Conservation (phyloP, 306 rosid genomes). For the Lathyrus oleraceus region DNA sequence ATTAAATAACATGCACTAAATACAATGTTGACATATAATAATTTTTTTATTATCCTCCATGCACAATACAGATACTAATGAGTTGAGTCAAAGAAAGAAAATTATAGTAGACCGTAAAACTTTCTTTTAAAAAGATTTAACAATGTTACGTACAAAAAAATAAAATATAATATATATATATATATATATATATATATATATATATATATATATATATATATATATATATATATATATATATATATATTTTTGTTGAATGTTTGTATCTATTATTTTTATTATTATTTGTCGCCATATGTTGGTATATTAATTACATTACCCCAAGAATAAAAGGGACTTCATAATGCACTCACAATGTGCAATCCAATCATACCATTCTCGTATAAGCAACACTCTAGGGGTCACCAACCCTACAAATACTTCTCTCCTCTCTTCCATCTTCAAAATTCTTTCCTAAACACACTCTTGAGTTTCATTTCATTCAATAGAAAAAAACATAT, state of each 20-base stretch:
- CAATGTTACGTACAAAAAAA: too few species aligned
- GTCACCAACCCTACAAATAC: conserved; percentile 41
- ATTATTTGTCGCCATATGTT: neutral
- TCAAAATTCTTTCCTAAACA: neutral
- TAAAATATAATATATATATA: too few species aligned
- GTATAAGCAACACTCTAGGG: conserved; percentile 22
- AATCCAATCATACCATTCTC: conserved; percentile 11
- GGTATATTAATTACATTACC: conserved; percentile 10
- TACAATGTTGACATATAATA: too few species aligned
- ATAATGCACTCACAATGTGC: conserved; percentile 3
- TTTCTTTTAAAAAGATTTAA: too few species aligned
- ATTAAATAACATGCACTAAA: neutral
- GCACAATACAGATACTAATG: too few species aligned
- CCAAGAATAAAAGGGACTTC: neutral
- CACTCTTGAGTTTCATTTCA: conserved; percentile 1
- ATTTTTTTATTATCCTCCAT: too few species aligned
- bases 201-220: too few species aligned
- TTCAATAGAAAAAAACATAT: neutral
- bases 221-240: neutral
- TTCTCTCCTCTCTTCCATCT: neutral
- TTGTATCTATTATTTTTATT: neutral
- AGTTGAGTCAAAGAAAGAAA: too few species aligned
- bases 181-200: too few species aligned
- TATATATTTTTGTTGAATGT: neutral
- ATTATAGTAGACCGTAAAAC: too few species aligned